Evolutionary conservation across 1,284 basidiomycete species (phyloP), one percentile per base, ranked within the genome.

Genomic region (Ceratorhiza oryzae-sativae): DNA sequence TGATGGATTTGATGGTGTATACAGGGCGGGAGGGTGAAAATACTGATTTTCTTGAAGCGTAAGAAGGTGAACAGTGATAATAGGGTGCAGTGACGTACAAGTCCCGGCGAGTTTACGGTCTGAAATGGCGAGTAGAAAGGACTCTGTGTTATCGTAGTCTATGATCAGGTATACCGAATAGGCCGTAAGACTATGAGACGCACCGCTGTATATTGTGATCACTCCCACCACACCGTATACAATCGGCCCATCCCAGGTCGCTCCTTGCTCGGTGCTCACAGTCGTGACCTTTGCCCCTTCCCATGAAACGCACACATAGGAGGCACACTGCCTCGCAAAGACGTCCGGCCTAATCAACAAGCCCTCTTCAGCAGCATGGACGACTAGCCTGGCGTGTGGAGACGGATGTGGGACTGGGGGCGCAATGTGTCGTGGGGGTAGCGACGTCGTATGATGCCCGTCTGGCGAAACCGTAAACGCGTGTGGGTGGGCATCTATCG

Each of bases 151-250:
- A 46, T 23, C 20, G 8, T 39, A n/a, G 18, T 62, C 48, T 56
- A n/a, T 23, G 18, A 20, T 23, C 27, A 23, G 4, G 23, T 51
- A 20, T 23, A 5, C 27, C 13, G 8, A 13, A 6, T 39, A 6
- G 36, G 13, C 8, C 20, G 45, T 5, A 20, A 48, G 18, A 20
- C n/a, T 12, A 23, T 48, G 51, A 41, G 46, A 79, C 82, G 72
- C 80, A 92, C 91, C 86, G 76, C 87, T 84, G 77, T 87, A 90
- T 36, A 93, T 80, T 74, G 88, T 86, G 74, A 93, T 77, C 20
- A 90, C 82, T 3, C 91, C 91, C 51, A 92, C 81, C 73, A 93
- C 84, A 10, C 91, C 91, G 78, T 91, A 89, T 13, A 91, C 84
- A 46, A 91, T 79, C 46, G 86, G 85, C 72, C 83, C 80, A 12